phyloP scores from a whole-genome alignment of 2,329 filamentous ascomycete species.

The Fusarium staphyleae region DNA sequence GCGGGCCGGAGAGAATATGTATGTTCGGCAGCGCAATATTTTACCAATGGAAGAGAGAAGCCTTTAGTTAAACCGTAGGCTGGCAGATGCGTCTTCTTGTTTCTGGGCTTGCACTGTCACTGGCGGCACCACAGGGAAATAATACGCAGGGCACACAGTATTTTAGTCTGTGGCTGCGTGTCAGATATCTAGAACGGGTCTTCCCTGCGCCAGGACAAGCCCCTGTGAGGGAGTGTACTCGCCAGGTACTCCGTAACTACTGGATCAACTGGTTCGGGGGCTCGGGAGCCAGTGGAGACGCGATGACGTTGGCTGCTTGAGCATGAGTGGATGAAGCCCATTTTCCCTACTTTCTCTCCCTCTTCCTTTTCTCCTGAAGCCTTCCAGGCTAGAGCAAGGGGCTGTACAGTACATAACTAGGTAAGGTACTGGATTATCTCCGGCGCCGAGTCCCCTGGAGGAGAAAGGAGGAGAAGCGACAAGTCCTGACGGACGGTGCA shows the following conservation, averaged over 20 bases:
- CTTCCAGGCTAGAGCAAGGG: not conserved
- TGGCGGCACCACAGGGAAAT: constrained; percentile 5
- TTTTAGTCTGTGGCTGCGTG: constrained; percentile 40
- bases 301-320: constrained; percentile 41
- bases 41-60: too few relatives aligned
- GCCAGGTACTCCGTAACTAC: constrained; percentile 28
- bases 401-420: too few relatives aligned
- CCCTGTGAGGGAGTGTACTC: constrained; percentile 23
- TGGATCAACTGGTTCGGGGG: constrained; percentile 42
- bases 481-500: constrained; percentile 7
- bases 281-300: constrained; percentile 42
- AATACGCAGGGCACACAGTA: constrained; percentile 28
- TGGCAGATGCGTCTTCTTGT: constrained; percentile 7
- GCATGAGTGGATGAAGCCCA: constrained; percentile 7
- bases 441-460: not conserved
- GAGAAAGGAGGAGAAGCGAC: not conserved
- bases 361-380: constrained; percentile 3
- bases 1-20: constrained; percentile 15
- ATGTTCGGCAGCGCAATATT: too few relatives aligned
- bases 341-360: constrained; percentile 4
- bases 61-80: too few relatives aligned
- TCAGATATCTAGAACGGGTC: constrained; percentile 42
- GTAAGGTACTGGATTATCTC: not conserved
- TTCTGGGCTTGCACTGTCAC: not conserved
- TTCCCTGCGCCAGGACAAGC: constrained; percentile 37